Evolutionary conservation across 805 yeast genomes (phyloP), one percentile per base, ranked within the genome.

Genomic region (Wickerhamiella qilinensis): DNA sequence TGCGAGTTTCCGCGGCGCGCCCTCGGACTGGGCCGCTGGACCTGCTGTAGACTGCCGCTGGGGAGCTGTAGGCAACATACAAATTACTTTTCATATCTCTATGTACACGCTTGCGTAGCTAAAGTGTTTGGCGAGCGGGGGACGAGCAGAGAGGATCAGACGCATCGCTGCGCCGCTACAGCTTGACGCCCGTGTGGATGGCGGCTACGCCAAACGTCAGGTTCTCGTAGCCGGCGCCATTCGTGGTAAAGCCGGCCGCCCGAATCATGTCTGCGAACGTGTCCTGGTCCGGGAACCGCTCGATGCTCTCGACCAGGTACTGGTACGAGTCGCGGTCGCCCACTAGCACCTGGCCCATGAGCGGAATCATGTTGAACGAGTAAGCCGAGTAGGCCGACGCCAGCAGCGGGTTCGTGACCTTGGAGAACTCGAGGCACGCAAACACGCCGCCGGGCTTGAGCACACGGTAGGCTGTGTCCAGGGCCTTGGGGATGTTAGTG

Each of bases 401-500:
- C 38, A 91, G 63, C 8, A 75, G 53, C 21, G 79, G 76, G 57
- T 84, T 82, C 36, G 79, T 77, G 41, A 91, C 95, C 56, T 86
- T 91, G 39, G 93, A 79, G 54, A 91, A 91, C 58, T 91, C 98
- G 42, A 91, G 67, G 60, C 97, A 86, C 29, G 94, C 95, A 57
- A 91, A 91, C 35, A 91, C 81, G 52, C 98, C 98, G 52, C 98
- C 98, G 11, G 97, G 97, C 59, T 79, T 83, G 56, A 91, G 71
- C 22, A 88, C 94, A 51, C 98, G 72, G 64, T 88, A 80, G 25
- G 98, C 98, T n/a, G 96, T 78, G 50, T 81, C 69, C 51, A 91
- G 68, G 21, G 97, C 98, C 4, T 84, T 85, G 60, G 86, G 95
- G 51, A 91, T 77, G 57, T 91, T 69, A 41, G 98, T 91, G 60